These are phyloP conservation scores for Chrysoporthe puriensis DNA, from an alignment of 2,329 filamentous ascomycete species.

Conservation along the genomic window DNA sequence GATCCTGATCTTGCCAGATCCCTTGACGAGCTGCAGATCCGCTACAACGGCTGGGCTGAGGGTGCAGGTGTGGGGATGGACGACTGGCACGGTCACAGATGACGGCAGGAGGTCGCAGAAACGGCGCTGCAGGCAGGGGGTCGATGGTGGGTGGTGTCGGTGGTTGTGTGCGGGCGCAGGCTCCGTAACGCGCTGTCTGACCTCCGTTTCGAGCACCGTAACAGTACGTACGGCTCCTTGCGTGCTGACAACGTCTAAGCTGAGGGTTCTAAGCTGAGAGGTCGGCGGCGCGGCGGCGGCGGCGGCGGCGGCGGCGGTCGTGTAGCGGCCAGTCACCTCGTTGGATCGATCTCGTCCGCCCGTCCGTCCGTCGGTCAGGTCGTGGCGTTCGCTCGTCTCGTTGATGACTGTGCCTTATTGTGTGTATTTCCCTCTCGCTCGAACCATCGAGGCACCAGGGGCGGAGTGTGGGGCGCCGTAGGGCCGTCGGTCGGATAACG, in stretches of 20 bases:
- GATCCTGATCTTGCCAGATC: constrained; percentile 20
- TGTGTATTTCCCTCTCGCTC: constrained; percentile 1
- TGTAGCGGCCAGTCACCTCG: too few species aligned
- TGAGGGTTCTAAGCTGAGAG: background rate
- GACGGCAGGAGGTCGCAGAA: background rate
- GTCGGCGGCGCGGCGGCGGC: too few species aligned
- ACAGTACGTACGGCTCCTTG: background rate
- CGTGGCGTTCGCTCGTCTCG: background rate
- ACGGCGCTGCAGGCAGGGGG: constrained; percentile 2
- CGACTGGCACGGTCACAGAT: constrained; percentile 3
- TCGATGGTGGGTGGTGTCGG: too few species aligned
- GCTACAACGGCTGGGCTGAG: constrained; percentile 9
- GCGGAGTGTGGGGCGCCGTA: background rate
- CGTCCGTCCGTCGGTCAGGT: too few species aligned
- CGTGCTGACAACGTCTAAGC: background rate
- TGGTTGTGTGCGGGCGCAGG: too few species aligned
- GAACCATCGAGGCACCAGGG: background rate
- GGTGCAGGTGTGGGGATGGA: constrained; percentile 6
- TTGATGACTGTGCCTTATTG: background rate
- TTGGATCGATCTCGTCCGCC: background rate
- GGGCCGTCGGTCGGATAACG: background rate
- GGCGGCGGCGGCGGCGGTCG: background rate
- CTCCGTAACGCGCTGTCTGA: background rate
- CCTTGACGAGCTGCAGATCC: constrained; percentile 18
- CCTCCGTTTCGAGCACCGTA: background rate